Base-by-base conservation (phyloP, 2,329 filamentous ascomycete genomes). In the Monosporascus sp. region DNA sequence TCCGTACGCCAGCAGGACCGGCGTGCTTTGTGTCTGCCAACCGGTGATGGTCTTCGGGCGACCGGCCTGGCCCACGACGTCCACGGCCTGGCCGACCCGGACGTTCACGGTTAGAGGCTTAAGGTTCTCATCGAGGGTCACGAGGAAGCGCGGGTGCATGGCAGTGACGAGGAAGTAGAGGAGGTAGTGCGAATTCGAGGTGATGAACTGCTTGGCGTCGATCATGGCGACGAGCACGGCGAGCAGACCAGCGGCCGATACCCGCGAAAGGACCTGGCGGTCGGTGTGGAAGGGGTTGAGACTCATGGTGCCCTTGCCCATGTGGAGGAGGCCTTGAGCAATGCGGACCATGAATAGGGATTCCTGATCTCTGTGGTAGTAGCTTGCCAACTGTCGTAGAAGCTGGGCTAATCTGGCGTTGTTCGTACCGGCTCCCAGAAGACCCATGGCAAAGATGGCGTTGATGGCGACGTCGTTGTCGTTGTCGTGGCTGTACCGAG, bases 11-110 rank as follows among this genome's bases (percentile, higher is more conserved):
- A 99, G 77, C 55, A 99, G 78, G 47, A 99, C 94, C 1, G 94
- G 94, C n/a, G 94, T 99, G 76, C 90, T 97, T 78, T 99, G 94
- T 60, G 94, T 99, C 75, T 99, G 94, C 94, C 94, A 99, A 51
- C 94, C 94, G 9, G 94, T 99, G 65, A 99, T 99, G 2, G 94
- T 99, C 86, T 99, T 97, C 62, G 94, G 94, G 58, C 93, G 84
- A 69, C 94, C 94, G 14, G 95, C 94, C 72, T 97, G 94, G 50
- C 94, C 95, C 41, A 99, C 94, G 43, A 99, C 92, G 69, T 99
- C 94, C 20, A 99, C 95, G 17, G 95, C 94, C 75, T 99, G 95
- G 72, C 94, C 94, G 45, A 99, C 93, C 35, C 94, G 88, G 17
- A 99, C 94, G 65, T 97, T 97, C 67, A 97, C 92, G 51, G 90